phyloP scores from a whole-genome alignment of 2,329 filamentous ascomycete species.

The Sclerotinia minor region DNA sequence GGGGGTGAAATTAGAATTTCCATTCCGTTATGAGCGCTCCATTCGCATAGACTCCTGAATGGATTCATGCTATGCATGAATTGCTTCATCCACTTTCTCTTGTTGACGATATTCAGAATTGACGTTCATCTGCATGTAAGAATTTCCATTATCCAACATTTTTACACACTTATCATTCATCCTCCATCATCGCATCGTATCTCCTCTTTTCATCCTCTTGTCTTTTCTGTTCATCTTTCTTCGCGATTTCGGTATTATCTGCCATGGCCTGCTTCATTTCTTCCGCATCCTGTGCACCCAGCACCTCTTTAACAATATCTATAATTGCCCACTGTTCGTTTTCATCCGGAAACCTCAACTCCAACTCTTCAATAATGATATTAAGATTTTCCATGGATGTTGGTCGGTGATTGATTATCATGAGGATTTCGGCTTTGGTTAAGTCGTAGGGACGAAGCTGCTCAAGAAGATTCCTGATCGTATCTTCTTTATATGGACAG shows the following conservation, averaged over 20 bases:
- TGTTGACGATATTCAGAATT: background rate
- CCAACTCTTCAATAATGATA: conserved; percentile 65
- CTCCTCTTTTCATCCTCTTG: conserved; percentile 4
- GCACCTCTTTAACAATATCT: conserved; percentile 55
- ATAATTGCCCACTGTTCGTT: conserved; percentile 58
- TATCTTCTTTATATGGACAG: conserved; percentile 50
- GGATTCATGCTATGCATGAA: background rate
- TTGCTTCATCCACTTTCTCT: background rate
- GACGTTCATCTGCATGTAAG: background rate
- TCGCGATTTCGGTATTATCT: conserved; percentile 12
- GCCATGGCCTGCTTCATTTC: conserved; percentile 27
- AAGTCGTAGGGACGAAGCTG: conserved; percentile 58
- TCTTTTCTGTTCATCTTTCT: conserved; percentile 18
- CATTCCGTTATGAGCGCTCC: background rate
- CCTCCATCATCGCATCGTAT: background rate
- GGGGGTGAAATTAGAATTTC: background rate
- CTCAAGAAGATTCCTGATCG: conserved; percentile 55
- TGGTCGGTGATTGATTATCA: conserved; percentile 67
- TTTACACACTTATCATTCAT: background rate
- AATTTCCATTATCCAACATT: background rate
- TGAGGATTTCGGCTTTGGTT: conserved; percentile 67
- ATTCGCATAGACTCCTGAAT: background rate
- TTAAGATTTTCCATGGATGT: conserved; percentile 58
- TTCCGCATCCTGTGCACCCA: conserved; percentile 48
- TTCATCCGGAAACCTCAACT: conserved; percentile 58